Percentiles rank a stretch among this genome's conserved stretches.
phyloP scores from a whole-genome alignment of 768 basidiomycete species.

The Agaricus blazei region DNA sequence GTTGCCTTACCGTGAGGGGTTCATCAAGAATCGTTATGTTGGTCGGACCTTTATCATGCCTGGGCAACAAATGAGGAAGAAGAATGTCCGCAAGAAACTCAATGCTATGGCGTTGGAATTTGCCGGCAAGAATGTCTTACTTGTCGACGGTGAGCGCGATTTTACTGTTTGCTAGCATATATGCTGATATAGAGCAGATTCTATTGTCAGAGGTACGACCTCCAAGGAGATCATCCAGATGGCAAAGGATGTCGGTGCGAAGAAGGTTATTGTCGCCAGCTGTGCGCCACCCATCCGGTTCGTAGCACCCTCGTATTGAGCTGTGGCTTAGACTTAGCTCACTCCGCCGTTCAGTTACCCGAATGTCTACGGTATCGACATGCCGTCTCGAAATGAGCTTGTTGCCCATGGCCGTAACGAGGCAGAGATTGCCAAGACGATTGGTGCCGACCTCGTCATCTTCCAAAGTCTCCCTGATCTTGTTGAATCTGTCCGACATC shows the following conservation, averaged over 20 bases:
- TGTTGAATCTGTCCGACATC: slow-evolving; percentile 75
- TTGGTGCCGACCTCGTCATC: slow-evolving; percentile 94
- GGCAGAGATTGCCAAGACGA: slow-evolving; percentile 67
- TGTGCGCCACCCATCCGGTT: slow-evolving; percentile 96
- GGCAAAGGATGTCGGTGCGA: slow-evolving; percentile 98
- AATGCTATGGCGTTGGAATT: slow-evolving; percentile 99
- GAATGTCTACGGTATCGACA: slow-evolving; percentile 99
- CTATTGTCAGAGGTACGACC: slow-evolving; percentile 97
- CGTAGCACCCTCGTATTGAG: slow-evolving; percentile 9
- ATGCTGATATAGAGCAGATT: slow-evolving; percentile 50
- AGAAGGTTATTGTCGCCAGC: slow-evolving; percentile 92
- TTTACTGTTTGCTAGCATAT: not conserved
- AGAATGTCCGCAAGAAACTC: slow-evolving; percentile 92
- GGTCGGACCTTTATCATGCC: slow-evolving; percentile 99
- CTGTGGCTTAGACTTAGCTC: not conserved
- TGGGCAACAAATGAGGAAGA: slow-evolving; percentile 91
- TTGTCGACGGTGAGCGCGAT: slow-evolving; percentile 83
- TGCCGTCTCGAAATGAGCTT: slow-evolving; percentile 93
- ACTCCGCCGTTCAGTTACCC: slow-evolving; percentile 49
- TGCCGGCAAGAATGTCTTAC: slow-evolving; percentile 81
- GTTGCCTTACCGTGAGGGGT: slow-evolving; percentile 95
- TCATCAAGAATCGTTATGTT: slow-evolving; percentile 98
- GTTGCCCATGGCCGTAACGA: slow-evolving; percentile 78
- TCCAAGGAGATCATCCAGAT: slow-evolving; percentile 99
- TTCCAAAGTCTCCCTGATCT: slow-evolving; percentile 93